phyloP scores from a whole-genome alignment of 2,329 filamentous ascomycete species.

The Dactylellina parvicollis region DNA sequence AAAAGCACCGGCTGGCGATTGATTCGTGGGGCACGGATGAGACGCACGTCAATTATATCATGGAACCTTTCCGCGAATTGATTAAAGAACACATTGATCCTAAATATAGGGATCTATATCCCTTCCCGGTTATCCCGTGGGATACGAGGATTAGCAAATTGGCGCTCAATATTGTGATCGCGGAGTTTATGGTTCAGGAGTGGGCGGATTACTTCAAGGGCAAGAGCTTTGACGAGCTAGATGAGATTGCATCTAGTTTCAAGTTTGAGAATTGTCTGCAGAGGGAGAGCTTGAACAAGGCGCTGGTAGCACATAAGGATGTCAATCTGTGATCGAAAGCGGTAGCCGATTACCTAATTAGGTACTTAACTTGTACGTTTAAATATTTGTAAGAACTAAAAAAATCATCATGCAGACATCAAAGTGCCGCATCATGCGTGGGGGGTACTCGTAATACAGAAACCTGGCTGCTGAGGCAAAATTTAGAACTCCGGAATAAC shows the following conservation, averaged over 20 bases:
- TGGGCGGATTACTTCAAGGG: slow-evolving; percentile 68
- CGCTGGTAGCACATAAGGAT: slow-evolving; percentile 56
- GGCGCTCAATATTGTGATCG: slow-evolving; percentile 65
- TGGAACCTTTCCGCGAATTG: slow-evolving; percentile 63
- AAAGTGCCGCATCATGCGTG: no score
- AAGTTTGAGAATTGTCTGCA: slow-evolving; percentile 67
- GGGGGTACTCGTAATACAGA: no score
- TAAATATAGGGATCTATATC: slow-evolving; percentile 63
- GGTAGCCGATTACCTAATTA: neutral
- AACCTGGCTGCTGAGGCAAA: no score
- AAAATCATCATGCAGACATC: no score
- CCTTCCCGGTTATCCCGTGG: slow-evolving; percentile 65
- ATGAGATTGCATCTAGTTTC: slow-evolving; percentile 67
- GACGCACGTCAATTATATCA: slow-evolving; percentile 59
- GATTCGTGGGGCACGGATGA: slow-evolving; percentile 67
- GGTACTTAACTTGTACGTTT: neutral
- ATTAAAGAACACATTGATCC: slow-evolving; percentile 63
- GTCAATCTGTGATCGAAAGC: slow-evolving; percentile 8
- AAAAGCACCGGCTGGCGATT: slow-evolving; percentile 67
- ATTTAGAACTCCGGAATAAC: neutral
- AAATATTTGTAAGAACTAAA: no score
- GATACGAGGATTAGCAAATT: slow-evolving; percentile 65
- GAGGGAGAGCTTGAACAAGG: slow-evolving; percentile 66
- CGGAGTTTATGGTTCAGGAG: slow-evolving; percentile 67
- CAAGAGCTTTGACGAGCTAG: slow-evolving; percentile 66